Conservation (phyloP, 352 stramenopile genomes). For the Phytopythium mirpurense region DNA sequence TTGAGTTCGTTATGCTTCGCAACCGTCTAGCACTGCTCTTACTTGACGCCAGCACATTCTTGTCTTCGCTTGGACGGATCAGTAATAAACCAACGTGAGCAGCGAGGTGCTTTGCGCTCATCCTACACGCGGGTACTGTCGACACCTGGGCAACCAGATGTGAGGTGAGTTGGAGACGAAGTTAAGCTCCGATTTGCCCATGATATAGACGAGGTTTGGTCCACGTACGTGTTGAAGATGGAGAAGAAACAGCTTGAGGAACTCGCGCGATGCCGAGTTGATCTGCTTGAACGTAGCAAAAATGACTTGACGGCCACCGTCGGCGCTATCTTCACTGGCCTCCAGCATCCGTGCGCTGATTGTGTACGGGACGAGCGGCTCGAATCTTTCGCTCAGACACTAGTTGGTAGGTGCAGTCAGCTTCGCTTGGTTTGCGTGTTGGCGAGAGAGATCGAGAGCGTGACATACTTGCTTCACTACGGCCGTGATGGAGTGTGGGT, state of each 20-base stretch:
- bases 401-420: background rate
- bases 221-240: slow-evolving; percentile 39
- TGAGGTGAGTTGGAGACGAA: background rate
- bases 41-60: slow-evolving; percentile 22
- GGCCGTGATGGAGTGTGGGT: slow-evolving; percentile 34
- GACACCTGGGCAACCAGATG: slow-evolving; percentile 22
- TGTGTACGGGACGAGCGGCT: slow-evolving; percentile 32
- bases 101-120: slow-evolving; percentile 38
- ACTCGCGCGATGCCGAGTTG: slow-evolving; percentile 26
- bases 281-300: slow-evolving; percentile 31
- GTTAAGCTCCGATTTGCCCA: background rate
- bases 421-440: background rate
- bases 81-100: slow-evolving; percentile 31
- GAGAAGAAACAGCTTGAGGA: slow-evolving; percentile 41
- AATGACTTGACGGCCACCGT: slow-evolving; percentile 11
- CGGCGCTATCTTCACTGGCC: slow-evolving; percentile 5
- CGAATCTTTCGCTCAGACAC: slow-evolving; percentile 25
- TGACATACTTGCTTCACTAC: slow-evolving; percentile 35
- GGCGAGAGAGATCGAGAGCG: background rate
- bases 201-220: background rate
- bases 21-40: too few relatives aligned
- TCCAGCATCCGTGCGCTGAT: slow-evolving; percentile 34
- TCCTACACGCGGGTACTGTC: slow-evolving; percentile 26
- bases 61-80: slow-evolving; percentile 33
- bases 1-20: too few relatives aligned